phyloP scores from a whole-genome alignment of 176 grass and related monocot genomes.

The Coix lacrymajobi region DNA sequence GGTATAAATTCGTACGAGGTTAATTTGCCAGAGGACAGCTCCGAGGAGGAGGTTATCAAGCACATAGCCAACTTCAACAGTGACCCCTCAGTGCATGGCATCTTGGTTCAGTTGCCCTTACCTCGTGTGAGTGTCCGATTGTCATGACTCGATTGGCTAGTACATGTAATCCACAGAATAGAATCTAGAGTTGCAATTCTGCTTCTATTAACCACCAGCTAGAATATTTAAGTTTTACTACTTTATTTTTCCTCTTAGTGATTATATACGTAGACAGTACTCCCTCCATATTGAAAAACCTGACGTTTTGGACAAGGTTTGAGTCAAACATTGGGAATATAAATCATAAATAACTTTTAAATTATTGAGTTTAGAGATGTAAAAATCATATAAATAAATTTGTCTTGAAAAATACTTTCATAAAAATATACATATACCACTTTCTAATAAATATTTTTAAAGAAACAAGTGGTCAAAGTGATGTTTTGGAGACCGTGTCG shows the following conservation, averaged over 20 bases:
- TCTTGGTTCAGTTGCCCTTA: slow-evolving; percentile 92
- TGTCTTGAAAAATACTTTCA: no score
- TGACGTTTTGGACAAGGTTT: no score
- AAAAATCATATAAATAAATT: no score
- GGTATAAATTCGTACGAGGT: slow-evolving; percentile 84
- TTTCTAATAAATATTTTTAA: no score
- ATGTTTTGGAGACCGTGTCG: no score
- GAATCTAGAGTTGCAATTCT: background rate
- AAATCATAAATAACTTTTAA: no score
- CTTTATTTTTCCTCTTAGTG: background rate
- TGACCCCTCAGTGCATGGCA: slow-evolving; percentile 79
- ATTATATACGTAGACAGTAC: background rate
- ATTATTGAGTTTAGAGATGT: no score
- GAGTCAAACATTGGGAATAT: no score
- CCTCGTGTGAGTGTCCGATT: slow-evolving; percentile 56
- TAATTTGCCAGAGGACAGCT: slow-evolving; percentile 75
- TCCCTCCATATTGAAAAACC: no score
- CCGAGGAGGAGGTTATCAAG: slow-evolving; percentile 71
- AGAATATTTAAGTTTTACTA: slow-evolving; percentile 5
- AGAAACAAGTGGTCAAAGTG: no score
- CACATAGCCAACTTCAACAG: slow-evolving; percentile 67
- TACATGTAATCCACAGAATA: background rate
- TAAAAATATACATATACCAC: no score
- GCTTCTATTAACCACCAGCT: background rate
- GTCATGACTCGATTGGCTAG: background rate